Base-by-base conservation (phyloP, 208 protist species). In the Leishmania mexicana region DNA sequence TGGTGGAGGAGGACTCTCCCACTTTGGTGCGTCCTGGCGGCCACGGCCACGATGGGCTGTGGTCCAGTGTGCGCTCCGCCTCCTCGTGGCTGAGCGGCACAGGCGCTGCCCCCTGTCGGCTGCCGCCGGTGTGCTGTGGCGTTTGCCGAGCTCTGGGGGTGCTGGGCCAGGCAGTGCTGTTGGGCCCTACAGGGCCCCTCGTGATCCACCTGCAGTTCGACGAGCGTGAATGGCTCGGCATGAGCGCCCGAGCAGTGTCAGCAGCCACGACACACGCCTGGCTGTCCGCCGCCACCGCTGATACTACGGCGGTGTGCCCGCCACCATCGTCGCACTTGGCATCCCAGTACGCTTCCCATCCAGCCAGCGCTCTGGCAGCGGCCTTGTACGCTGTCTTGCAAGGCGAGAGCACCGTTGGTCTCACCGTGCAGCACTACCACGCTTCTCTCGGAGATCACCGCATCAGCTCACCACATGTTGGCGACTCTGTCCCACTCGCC, bases 141-240 rank as follows among this genome's bases (percentile, higher is more conserved):
- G 70, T 65, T 31, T 89, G 88, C 53, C 40, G 78, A 8, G 82
- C 83, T 40, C 76, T 81, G 1, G 87, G 86, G 38, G 84, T 92
- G 15, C 73, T 81, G 28, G 89, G 84, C 13, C 90, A 96, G 81
- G 90, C 90, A 24, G 75, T 96, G 71, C 86, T 94, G 74, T 76
- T 94, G 38, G 85, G 81, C 71, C 90, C 92, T 35, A 83, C 85
- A 21, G 92, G 92, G 0, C 90, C 92, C 24, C 89, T 96, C 42
- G 24, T 94, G 15, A 76, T 96, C 31, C 89, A 94, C 78, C 75
- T 92, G 21, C 85, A 94, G 85, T 87, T 90, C 62, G 84, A 93
- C 75, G 78, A 80, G 81, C 77, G 77, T 40, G 84, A 83, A 54
- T 83, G 83, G 79, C 24, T 78, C 21, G 79, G 78, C 67, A 77